Conservation (phyloP, 163 green algal species). For the Scenedesmus sp. region DNA sequence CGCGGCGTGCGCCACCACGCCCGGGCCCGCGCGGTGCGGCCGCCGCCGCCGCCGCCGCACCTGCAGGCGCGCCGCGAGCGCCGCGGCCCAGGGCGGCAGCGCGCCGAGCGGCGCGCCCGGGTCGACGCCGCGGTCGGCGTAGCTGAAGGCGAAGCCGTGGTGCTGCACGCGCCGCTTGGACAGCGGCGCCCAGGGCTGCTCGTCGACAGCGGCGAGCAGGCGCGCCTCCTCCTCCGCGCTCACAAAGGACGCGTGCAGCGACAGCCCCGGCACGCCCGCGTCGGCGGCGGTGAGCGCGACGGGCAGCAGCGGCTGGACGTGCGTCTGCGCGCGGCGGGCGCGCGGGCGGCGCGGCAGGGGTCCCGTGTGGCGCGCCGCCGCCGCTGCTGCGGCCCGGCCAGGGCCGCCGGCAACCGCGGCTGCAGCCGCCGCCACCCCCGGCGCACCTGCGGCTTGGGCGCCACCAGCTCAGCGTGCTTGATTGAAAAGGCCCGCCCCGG, state of each 20-base stretch:
- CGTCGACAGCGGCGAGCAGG: conserved; percentile 60
- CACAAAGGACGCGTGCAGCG: conserved; percentile 77
- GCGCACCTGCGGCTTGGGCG: too few species aligned
- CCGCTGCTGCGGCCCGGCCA: too few species aligned
- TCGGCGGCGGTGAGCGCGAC: conserved; percentile 4
- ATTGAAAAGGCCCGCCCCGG: too few species aligned
- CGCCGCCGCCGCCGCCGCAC: conserved; percentile 6
- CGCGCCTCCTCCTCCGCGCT: conserved; percentile 69
- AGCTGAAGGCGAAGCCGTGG: conserved; percentile 73
- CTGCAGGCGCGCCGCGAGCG: conserved; percentile 18
- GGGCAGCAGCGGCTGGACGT: conserved; percentile 11
- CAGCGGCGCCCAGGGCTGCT: conserved; percentile 70
- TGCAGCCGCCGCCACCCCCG: too few species aligned
- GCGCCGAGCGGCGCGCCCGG: not conserved
- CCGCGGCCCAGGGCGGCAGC: conserved; percentile 26
- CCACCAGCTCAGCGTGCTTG: too few species aligned
- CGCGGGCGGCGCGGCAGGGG: too few species aligned
- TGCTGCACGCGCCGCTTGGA: conserved; percentile 90
- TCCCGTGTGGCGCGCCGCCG: too few species aligned
- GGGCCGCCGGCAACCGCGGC: too few species aligned
- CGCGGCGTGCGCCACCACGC: not conserved
- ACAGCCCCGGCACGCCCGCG: conserved; percentile 73
- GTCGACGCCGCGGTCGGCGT: conserved; percentile 38
- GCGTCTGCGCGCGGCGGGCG: too few species aligned
- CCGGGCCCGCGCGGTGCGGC: not conserved